Percentiles rank a stretch among this genome's conserved stretches.
These are phyloP conservation scores for Debaryomyces subglobosus DNA, from an alignment of 1,139 yeast species.

Conservation along the genomic window DNA sequence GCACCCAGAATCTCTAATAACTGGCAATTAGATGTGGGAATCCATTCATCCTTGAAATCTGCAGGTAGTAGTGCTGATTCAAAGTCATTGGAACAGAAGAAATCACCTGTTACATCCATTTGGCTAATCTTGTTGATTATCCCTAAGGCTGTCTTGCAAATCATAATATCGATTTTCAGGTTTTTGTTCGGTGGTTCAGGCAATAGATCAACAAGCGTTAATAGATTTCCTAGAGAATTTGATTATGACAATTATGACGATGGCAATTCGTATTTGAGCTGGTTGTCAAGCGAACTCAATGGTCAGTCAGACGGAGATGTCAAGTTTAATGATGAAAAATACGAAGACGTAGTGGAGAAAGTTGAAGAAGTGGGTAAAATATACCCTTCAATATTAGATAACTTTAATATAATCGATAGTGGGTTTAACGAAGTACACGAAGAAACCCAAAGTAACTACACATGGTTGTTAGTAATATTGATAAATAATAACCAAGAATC, in stretches of 20 bases:
- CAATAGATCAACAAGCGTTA: conserved; percentile 14
- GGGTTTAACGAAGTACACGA: conserved; percentile 51
- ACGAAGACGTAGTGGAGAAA: conserved; percentile 1
- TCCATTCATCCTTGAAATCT: conserved; percentile 39
- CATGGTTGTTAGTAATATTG: conserved; percentile 50
- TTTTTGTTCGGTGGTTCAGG: conserved; percentile 32
- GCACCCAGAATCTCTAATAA: conserved; percentile 44
- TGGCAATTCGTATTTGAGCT: conserved; percentile 15
- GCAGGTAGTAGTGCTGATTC: conserved; percentile 8
- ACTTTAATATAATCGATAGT: conserved; percentile 21
- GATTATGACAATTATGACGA: conserved; percentile 23
- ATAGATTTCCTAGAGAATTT: conserved; percentile 31
- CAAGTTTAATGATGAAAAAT: not conserved
- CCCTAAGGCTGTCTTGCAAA: conserved; percentile 44
- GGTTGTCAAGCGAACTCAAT: conserved; percentile 7
- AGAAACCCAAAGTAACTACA: conserved; percentile 39
- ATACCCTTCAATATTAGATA: conserved; percentile 12
- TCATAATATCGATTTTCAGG: conserved; percentile 38
- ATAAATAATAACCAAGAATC: conserved; percentile 39
- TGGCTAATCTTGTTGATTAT: conserved; percentile 50
- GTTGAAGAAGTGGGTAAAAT: not conserved
- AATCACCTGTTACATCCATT: conserved; percentile 27
- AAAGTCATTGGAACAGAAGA: conserved; percentile 7
- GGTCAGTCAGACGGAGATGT: not conserved
- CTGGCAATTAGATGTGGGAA: conserved; percentile 51